Base-by-base conservation (phyloP, 2,329 filamentous ascomycete genomes). In the Ambrosiella cleistominuta region DNA sequence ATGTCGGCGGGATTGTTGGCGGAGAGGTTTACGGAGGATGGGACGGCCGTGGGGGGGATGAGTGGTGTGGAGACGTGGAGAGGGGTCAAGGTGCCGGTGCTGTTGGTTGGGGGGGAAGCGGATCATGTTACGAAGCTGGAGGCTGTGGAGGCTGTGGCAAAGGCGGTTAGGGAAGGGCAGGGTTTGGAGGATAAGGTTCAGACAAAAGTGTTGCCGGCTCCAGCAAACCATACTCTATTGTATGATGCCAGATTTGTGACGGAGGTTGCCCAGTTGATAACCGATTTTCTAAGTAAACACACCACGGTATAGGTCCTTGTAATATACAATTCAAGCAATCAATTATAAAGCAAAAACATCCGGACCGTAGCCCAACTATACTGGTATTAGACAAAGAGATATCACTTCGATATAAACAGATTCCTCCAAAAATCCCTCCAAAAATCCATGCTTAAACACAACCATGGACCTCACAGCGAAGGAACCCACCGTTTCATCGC, bases 211-310 rank as follows among this genome's bases (percentile, higher is more conserved):
- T 75, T 96, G 54, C 86, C 86, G 0, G 72, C 80, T 0, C 89
- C 89, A 0, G 87, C 88, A 8, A 85, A 84, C 2, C 91, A 97
- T 69, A 85, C 86, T 11, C 74, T 97, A 35, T 78, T 95, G 5
- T 97, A 95, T 67, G 83, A 83, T 59, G 85, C 88, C 1, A 75
- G 79, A 0, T 97, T 65, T 76, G 96, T 36, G 75, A 81, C 15
- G 75, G 77, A 2, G 78, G 88, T 64, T 76, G 96, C 57, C 90
- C 90, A 8, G 77, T 81, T 8, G 82, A 89, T 7, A 15, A 39
- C 17, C 36, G 45, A 50, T 9, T 57, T 57, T 15, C 9, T 47
- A 35, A 55, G 39, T 42, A 42, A 42, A 42, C 39, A 42, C n/a
- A n/a, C n/a, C 39, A 42, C 6, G 27, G 11, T 42, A 12, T n/a